A percentile compares a stretch with the other conserved stretches of the same genome.
phyloP scores from a whole-genome alignment of 768 basidiomycete genomes.

The Calvatia gigantea region DNA sequence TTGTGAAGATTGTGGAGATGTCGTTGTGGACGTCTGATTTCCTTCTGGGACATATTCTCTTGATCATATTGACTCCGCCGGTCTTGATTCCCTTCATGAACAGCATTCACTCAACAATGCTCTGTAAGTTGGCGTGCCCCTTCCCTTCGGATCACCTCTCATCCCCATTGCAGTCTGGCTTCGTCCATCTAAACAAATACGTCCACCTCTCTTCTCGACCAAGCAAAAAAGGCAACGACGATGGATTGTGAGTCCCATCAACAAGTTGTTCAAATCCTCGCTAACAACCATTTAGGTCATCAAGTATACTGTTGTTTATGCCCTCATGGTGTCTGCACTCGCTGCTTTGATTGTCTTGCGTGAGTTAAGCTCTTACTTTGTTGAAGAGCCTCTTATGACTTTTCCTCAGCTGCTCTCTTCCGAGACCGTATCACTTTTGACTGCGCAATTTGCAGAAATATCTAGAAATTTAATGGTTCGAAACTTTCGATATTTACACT shows the following conservation, averaged over 20 bases:
- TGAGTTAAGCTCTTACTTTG: conserved; percentile 39
- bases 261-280: conserved; percentile 2
- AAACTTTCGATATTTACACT: not conserved
- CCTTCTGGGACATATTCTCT: conserved; percentile 76
- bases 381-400: conserved; percentile 12
- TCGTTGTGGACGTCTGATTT: conserved; percentile 96
- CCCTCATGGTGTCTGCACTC: conserved; percentile 69
- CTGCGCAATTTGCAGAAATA: conserved; percentile 83
- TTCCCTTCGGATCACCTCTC: not conserved
- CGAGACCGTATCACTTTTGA: conserved; percentile 71
- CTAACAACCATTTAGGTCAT: conserved; percentile 45
- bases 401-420: conserved; percentile 70
- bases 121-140: conserved; percentile 55
- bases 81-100: conserved; percentile 85
- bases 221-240: conserved; percentile 91
- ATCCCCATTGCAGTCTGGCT: conserved; percentile 72
- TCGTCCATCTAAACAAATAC: conserved; percentile 90
- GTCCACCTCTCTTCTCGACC: conserved; percentile 88
- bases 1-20: conserved; percentile 99
- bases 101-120: conserved; percentile 87
- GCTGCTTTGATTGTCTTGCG: conserved; percentile 82
- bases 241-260: conserved; percentile 62
- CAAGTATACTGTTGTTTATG: conserved; percentile 84
- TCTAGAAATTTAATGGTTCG: conserved; percentile 52
- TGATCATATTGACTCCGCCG: conserved; percentile 84